Base-by-base conservation (phyloP, 306 rosid species). In the Pachyrhizus erosus region DNA sequence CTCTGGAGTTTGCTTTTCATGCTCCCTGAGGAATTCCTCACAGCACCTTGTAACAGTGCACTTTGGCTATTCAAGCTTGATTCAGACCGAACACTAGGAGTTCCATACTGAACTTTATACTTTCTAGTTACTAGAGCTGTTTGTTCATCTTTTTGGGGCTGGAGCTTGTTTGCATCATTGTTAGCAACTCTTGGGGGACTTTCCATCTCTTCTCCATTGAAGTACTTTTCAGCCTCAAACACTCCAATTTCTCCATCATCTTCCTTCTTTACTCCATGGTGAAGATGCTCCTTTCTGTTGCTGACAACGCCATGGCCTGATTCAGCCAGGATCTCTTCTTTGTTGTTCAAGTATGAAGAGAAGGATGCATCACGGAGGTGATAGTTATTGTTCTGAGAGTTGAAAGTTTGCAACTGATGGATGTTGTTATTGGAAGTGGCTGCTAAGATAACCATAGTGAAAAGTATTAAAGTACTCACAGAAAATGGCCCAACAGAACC, bases 41-140 rank as follows among this genome's bases (percentile, higher is more conserved):
- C 12, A 20, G 76, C 46, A 84, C 17, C 66, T 74, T 78, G 87
- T 33, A 96, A 58, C 1, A 96, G 83, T 6, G 86, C 78, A 18
- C 90, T 87, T 76, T 86, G 91, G 93, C 99, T 96, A 87, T 93
- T 92, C 94, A 87, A 86, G 78, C 99, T 96, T 39, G 90, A 91
- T 66, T 91, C 97, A 24, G 99, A 93, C 1, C 84, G 78, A 58
- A 81, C 87, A 84, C 98, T 93, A 7, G 96, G 92, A 72, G 97
- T 92, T 76, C 87, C 87, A 21, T 70, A 77, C 62, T 83, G 84
- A 81, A 75, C 70, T 76, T 64, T 84, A 61, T 7, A 61, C 78
- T 76, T 85, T 43, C 80, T 83, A 37, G 83, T 66, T 31, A 68
- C 85, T 12, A 42, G 46, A 39, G 39, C 15, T 9, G 37, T 55